Conservation (phyloP, 2,329 filamentous ascomycete genomes). For the Daldinia eschscholtzii region DNA sequence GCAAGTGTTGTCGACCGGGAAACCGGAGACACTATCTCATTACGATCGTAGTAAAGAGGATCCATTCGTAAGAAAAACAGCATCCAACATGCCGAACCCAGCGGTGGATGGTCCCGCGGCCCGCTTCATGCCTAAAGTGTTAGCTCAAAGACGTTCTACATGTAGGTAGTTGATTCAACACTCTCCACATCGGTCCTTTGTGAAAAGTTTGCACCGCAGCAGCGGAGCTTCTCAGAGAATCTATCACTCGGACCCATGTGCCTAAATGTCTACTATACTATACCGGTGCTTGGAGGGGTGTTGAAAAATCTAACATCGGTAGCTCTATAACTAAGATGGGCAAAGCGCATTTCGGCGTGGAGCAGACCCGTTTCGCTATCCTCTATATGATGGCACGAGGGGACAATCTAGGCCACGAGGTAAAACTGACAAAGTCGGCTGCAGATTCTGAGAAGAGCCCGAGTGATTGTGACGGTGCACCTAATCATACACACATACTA, state of each 20-base stretch:
- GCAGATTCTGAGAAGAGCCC: conserved; percentile 1
- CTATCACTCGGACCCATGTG: conserved; percentile 26
- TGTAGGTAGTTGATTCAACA: conserved; percentile 8
- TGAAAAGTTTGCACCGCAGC: conserved; percentile 40
- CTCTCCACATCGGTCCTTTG: conserved; percentile 28
- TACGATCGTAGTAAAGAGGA: conserved; percentile 28
- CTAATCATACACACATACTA: neutral
- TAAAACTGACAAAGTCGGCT: conserved; percentile 13
- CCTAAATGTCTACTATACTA: conserved; percentile 14
- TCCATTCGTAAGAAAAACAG: conserved; percentile 27
- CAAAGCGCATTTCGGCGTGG: conserved; percentile 21
- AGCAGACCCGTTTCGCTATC: conserved; percentile 28
- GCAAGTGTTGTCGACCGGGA: conserved; percentile 37
- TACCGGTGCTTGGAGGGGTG: conserved; percentile 26
- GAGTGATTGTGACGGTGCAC: conserved; percentile 8
- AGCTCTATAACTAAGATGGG: conserved; percentile 26
- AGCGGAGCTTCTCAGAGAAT: conserved; percentile 27
- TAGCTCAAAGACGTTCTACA: conserved; percentile 17
- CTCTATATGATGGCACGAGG: conserved; percentile 28
- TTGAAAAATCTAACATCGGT: conserved; percentile 26
- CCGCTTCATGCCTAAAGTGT: conserved; percentile 39
- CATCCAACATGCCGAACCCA: conserved; percentile 28
- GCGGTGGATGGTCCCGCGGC: conserved; percentile 35
- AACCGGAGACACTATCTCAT: conserved; percentile 45
- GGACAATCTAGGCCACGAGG: conserved; percentile 21